These are phyloP conservation scores for Phytopythium vexans DNA, from an alignment of 352 stramenopile species.

Conservation along the genomic window DNA sequence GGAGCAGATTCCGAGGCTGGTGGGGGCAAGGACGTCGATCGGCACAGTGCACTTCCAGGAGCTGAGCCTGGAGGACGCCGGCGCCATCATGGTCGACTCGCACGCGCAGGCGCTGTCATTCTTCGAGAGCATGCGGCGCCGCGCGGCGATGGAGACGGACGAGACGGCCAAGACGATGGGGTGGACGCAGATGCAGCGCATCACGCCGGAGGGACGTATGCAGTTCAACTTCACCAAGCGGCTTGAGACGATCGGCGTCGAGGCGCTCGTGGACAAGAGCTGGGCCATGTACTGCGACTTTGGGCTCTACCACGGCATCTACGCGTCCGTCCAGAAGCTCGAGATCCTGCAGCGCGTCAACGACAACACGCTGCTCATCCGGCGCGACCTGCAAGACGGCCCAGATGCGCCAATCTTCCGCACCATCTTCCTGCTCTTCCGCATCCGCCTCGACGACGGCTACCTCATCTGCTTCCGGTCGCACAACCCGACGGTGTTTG, in stretches of 20 bases:
- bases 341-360: conserved; percentile 78
- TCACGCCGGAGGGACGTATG: conserved; percentile 57
- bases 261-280: conserved; percentile 72
- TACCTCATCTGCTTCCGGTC: conserved; percentile 75
- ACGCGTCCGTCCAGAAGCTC: conserved; percentile 72
- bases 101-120: conserved; percentile 68
- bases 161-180: conserved; percentile 70
- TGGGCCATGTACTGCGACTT: conserved; percentile 84
- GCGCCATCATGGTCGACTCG: conserved; percentile 71
- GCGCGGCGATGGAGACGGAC: conserved; percentile 1
- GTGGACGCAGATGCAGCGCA: conserved; percentile 71
- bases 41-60: conserved; percentile 62
- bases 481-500: conserved; percentile 55
- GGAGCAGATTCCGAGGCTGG: conserved; percentile 29
- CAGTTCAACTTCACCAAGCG: conserved; percentile 82
- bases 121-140: conserved; percentile 51
- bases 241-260: conserved; percentile 50
- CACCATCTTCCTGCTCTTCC: conserved; percentile 73
- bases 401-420: conserved; percentile 60
- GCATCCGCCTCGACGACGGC: conserved; percentile 47
- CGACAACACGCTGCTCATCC: conserved; percentile 74
- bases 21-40: conserved; percentile 35
- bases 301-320: conserved; percentile 72
- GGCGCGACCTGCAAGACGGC: conserved; percentile 66
- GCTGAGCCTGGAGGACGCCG: conserved; percentile 38